Percentiles rank a stretch among this genome's conserved stretches.
Conservation (phyloP, 2,329 filamentous ascomycete species). For the Stachybotrys chartarum region DNA sequence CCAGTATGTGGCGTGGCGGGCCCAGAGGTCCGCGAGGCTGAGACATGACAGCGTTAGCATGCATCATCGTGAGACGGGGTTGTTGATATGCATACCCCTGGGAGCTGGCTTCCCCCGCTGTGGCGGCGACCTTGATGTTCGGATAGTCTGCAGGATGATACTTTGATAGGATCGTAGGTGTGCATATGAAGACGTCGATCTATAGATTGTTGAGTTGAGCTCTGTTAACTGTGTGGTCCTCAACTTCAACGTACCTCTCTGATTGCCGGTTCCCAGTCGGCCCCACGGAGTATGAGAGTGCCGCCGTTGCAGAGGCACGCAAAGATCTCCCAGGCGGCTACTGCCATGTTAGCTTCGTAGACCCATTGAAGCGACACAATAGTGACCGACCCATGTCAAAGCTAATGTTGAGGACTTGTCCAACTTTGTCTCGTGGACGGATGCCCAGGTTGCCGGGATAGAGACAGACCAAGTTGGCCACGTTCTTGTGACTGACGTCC, state of each 20-base stretch:
- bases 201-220: conserved; percentile 9
- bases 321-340: conserved; percentile 57
- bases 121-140: conserved; percentile 44
- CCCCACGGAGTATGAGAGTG: conserved; percentile 44
- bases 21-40: conserved; percentile 49
- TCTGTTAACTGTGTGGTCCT: conserved; percentile 1
- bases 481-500: conserved; percentile 47
- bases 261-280: conserved; percentile 40
- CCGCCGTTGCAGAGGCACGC: conserved; percentile 50
- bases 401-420: conserved; percentile 48
- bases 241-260: conserved; percentile 26
- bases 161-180: conserved; percentile 46
- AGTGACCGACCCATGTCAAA: conserved; percentile 52
- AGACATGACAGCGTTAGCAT: conserved; percentile 10
- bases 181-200: conserved; percentile 47
- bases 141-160: conserved; percentile 38
- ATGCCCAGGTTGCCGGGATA: conserved; percentile 45
- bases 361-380: not conserved
- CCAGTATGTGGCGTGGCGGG: conserved; percentile 38
- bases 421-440: conserved; percentile 40
- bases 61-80: not conserved
- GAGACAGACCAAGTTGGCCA: conserved; percentile 44
- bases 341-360: conserved; percentile 21
- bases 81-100: conserved; percentile 25
- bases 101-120: conserved; percentile 47